Evolutionary conservation across 2,329 filamentous ascomycete species (phyloP), one percentile per base, ranked within the genome.

Genomic region (Trichoderma atroviride): DNA sequence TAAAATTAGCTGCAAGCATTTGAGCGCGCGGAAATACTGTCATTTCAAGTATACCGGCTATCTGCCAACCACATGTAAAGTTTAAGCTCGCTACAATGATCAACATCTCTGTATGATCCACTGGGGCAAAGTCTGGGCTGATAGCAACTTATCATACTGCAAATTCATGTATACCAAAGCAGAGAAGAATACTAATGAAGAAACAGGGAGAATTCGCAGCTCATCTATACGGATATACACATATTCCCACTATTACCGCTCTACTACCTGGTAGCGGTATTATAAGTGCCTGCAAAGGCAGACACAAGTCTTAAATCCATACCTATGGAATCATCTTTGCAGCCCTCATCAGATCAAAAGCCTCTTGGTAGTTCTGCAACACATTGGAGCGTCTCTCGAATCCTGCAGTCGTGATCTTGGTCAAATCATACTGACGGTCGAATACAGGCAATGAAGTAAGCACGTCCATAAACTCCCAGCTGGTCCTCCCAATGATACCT

Each of bases 401-500:
- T 61, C 66, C 66, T 31, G 47, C 50, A 4, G 47, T 35, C 35
- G 47, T 47, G 16, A 55, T 40, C 29, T 68, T 68, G 19, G 57
- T 55, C 57, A 68, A 35, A 22, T 68, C 66, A 40, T 68, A 68
- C 4, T 68, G 66, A 9, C 66, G 47, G 10, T 68, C 57, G 19
- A 68, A 68, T 14, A 61, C 13, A 14, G 66, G 47, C 47, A 68
- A 11, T 13, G 66, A 55, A 22, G 58, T 60, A 11, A 68, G 66
- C 33, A 68, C 66, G n/a, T 68, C 66, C 57, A 68, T 61, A 27
- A 68, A 68, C 19, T 68, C 66, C 66, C 66, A 68, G 37, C 66
- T 68, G 1, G 57, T 62, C 27, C 14, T 62, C 33, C n/a, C 33
- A 3, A 68, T 62, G 35, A 61, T 62, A 14, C 66, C 66, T 5